These are phyloP conservation scores for Datisca glomerata DNA, from an alignment of 306 rosid species.

Conservation along the genomic window DNA sequence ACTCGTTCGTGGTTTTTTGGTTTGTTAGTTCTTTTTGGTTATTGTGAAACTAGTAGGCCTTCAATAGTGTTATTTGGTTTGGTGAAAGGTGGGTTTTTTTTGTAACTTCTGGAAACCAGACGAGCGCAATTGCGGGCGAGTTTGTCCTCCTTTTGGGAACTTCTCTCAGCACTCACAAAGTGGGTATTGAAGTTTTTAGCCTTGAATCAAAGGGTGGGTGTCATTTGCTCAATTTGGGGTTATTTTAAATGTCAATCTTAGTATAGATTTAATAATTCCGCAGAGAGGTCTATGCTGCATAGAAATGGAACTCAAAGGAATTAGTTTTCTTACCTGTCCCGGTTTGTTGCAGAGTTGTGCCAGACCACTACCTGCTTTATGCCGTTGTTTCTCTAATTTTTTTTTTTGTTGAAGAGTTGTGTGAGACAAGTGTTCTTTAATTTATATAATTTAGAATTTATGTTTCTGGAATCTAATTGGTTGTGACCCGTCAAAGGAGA, in stretches of 20 bases:
- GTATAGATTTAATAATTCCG: slow-evolving; percentile 10
- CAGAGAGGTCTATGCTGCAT: too few relatives aligned
- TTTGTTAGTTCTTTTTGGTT: slow-evolving; percentile 13
- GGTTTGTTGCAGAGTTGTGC: slow-evolving; percentile 30
- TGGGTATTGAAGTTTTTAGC: slow-evolving; percentile 1
- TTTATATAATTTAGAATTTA: slow-evolving; percentile 25
- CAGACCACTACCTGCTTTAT: slow-evolving; percentile 20
- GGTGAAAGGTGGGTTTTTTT: too few relatives aligned
- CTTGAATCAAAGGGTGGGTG: slow-evolving; percentile 4
- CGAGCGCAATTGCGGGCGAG: too few relatives aligned
- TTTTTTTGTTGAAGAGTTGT: slow-evolving; percentile 9
- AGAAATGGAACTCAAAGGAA: too few relatives aligned
- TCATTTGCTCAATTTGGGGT: slow-evolving; percentile 9
- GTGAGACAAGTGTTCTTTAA: slow-evolving; percentile 24
- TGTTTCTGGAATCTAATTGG: too few relatives aligned
- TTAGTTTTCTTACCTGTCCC: too few relatives aligned
- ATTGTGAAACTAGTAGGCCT: slow-evolving; percentile 13
- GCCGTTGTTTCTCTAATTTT: slow-evolving; percentile 20
- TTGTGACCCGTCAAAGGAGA: slow-evolving; percentile 21
- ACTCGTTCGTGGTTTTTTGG: slow-evolving; percentile 2
- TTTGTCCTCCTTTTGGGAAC: too few relatives aligned
- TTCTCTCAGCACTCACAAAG: background rate
- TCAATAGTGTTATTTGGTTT: background rate
- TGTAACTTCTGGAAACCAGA: background rate
- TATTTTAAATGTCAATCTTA: slow-evolving; percentile 17